Evolutionary conservation across 768 basidiomycete genomes (phyloP).

Genomic region (Lyophyllum shimeji): DNA sequence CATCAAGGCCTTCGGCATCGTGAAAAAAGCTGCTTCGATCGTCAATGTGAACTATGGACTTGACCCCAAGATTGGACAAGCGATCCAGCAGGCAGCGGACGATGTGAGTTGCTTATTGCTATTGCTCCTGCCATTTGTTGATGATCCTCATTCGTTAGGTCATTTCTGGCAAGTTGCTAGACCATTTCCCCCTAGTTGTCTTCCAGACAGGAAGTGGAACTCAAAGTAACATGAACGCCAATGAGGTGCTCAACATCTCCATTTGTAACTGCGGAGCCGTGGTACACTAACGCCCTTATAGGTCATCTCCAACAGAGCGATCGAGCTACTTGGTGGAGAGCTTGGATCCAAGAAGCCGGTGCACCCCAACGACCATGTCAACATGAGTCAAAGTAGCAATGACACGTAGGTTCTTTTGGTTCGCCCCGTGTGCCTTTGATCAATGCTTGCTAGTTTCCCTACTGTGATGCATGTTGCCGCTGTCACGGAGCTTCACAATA

Average conservation of each 20-base stretch:
- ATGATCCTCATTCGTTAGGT: slow-evolving; percentile 52
- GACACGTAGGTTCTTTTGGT: slow-evolving; percentile 71
- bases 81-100: slow-evolving; percentile 92
- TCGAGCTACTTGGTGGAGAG: slow-evolving; percentile 93
- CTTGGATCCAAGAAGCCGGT: slow-evolving; percentile 96
- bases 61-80: slow-evolving; percentile 82
- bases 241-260: slow-evolving; percentile 60
- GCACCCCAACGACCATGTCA: slow-evolving; percentile 99
- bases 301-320: slow-evolving; percentile 98
- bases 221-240: slow-evolving; percentile 99
- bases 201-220: slow-evolving; percentile 99
- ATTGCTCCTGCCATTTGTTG: not conserved
- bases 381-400: slow-evolving; percentile 98
- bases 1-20: slow-evolving; percentile 95
- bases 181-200: slow-evolving; percentile 97
- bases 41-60: slow-evolving; percentile 91
- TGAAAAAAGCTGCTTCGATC: slow-evolving; percentile 94
- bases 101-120: slow-evolving; percentile 53
- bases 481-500: slow-evolving; percentile 79
- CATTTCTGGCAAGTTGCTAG: slow-evolving; percentile 90
- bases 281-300: slow-evolving; percentile 25
- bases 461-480: slow-evolving; percentile 99
- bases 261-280: not conserved
- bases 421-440: not conserved
- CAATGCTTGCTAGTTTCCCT: slow-evolving; percentile 70